Conservation (phyloP, 2,329 filamentous ascomycete species). For the Paraphoma sp. region DNA sequence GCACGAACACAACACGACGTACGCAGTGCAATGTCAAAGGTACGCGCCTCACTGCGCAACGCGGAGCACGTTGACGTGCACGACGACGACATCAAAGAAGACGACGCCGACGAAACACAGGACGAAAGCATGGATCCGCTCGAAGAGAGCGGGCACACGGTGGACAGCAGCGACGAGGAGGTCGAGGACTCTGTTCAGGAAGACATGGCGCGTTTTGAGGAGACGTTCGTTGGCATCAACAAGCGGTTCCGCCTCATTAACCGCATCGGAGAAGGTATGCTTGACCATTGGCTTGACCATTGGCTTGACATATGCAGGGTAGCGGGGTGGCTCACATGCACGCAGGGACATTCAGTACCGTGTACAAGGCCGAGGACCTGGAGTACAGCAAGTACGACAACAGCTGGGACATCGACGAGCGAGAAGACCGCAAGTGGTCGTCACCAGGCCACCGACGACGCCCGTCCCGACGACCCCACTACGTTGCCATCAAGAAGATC, state of each 20-base stretch:
- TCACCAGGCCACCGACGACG: constrained; percentile 68
- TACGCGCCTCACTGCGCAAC: constrained; percentile 33
- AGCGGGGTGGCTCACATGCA: constrained; percentile 30
- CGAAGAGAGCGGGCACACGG: constrained; percentile 57
- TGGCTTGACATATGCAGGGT: constrained; percentile 36
- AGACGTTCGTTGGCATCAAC: constrained; percentile 82
- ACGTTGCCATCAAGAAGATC: constrained; percentile 98
- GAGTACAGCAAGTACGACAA: constrained; percentile 84
- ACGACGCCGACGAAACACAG: constrained; percentile 49
- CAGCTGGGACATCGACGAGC: constrained; percentile 79
- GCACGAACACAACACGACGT: constrained; percentile 16
- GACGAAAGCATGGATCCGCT: constrained; percentile 58
- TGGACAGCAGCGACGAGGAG: constrained; percentile 59
- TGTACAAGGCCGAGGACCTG: constrained; percentile 97
- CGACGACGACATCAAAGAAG: constrained; percentile 40
- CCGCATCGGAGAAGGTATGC: constrained; percentile 89
- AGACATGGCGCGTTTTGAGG: constrained; percentile 86
- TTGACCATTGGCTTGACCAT: constrained; percentile 26
- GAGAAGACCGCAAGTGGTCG: constrained; percentile 69
- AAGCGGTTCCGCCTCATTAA: constrained; percentile 90
- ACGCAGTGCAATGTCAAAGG: constrained; percentile 37
- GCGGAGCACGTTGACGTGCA: constrained; percentile 35
- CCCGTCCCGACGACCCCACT: constrained; percentile 65
- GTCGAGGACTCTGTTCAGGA: constrained; percentile 75
- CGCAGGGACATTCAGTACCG: constrained; percentile 93